phyloP scores from a whole-genome alignment of 176 grass and related monocot genomes.

The sorghum (Sorghum bicolor) region Sorghum_bicolor_NCBIv3 NC_012873.2:1541001-1541500 shows the following conservation, averaged over 20 bases:
- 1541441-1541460: too few species aligned
- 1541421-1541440: too few species aligned
- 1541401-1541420: too few species aligned
- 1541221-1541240: slow-evolving; percentile 53
- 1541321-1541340: slow-evolving; percentile 37
- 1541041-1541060: too few species aligned
- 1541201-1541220: slow-evolving; percentile 35
- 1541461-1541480: too few species aligned
- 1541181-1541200: slow-evolving; percentile 34
- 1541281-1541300: slow-evolving; percentile 46
- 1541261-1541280: slow-evolving; percentile 79
- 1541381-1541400: too few species aligned
- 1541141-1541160: slow-evolving; percentile 30
- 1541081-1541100: neutral
- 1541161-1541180: slow-evolving; percentile 65
- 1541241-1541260: slow-evolving; percentile 55
- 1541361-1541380: too few species aligned
- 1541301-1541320: slow-evolving; percentile 45
- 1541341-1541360: neutral
- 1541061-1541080: neutral
- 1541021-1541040: neutral
- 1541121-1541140: slow-evolving; percentile 36
- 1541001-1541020: neutral
- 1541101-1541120: slow-evolving; percentile 60
- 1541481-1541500: too few species aligned